A percentile compares a stretch with the other conserved stretches of the same genome.
Evolutionary conservation across 257 asterid genomes (phyloP).

Genomic region (Ligustrum vulgare): DNA sequence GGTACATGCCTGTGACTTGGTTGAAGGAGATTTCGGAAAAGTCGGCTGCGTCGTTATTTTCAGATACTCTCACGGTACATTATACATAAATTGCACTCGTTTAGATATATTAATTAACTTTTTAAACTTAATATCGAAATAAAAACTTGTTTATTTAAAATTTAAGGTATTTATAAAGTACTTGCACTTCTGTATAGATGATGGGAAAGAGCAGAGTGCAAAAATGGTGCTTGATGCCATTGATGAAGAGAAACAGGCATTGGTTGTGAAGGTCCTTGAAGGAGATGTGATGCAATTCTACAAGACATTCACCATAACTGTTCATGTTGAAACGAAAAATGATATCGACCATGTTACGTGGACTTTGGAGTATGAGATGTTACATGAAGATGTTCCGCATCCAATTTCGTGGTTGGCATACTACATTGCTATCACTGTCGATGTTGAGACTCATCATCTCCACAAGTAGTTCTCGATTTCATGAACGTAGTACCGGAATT

Average conservation of each 20-base stretch:
- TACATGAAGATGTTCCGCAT: constrained; percentile 31
- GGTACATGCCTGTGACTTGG: constrained; percentile 10
- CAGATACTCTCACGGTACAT: not conserved
- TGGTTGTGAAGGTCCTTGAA: constrained; percentile 25
- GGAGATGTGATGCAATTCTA: constrained; percentile 34
- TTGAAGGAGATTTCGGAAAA: constrained; percentile 4
- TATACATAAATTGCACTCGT: not conserved
- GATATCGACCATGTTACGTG: constrained; percentile 33
- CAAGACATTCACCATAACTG: constrained; percentile 23
- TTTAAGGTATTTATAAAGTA: not conserved
- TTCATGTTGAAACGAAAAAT: constrained; percentile 26
- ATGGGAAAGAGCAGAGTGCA: constrained; percentile 24
- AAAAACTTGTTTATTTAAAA: no score
- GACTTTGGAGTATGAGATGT: constrained; percentile 35
- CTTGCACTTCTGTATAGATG: not conserved
- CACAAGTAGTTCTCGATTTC: no score
- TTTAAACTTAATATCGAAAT: no score
- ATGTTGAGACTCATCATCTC: constrained; percentile 30
- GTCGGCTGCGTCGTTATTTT: not conserved
- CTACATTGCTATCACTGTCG: constrained; percentile 24
- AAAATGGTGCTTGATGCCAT: constrained; percentile 22
- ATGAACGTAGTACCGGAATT: no score
- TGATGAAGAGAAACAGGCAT: constrained; percentile 27
- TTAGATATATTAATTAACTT: no score
- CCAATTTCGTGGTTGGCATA: constrained; percentile 27